Evolutionary conservation across 169 alveolate genomes (phyloP).

Genomic region (Eimeria necatrix): DNA sequence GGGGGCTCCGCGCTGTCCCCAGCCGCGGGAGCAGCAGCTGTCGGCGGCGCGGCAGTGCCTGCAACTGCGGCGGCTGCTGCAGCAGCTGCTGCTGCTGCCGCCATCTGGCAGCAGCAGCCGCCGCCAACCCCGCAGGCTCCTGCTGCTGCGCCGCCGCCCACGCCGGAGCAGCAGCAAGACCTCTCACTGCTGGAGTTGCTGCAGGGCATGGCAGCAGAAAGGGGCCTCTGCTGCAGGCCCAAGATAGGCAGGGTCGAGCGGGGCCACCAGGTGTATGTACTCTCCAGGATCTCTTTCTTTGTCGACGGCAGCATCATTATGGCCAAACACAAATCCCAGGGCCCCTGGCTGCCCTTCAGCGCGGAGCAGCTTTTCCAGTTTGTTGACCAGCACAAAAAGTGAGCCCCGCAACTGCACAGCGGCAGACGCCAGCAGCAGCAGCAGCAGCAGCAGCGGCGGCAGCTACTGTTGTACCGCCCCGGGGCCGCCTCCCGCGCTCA

Average conservation of each 20-base stretch:
- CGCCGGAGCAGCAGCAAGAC: not conserved
- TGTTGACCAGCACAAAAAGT: not conserved
- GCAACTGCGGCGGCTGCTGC: not conserved
- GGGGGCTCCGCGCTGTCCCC: not conserved
- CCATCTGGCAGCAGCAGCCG: not conserved
- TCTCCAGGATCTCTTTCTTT: slow-evolving; percentile 42
- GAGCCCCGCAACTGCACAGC: too few relatives aligned
- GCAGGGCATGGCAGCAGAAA: slow-evolving; percentile 71
- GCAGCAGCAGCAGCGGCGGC: too few relatives aligned
- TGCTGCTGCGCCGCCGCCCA: slow-evolving; percentile 21
- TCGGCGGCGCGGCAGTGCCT: too few relatives aligned
- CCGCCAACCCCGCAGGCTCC: slow-evolving; percentile 12
- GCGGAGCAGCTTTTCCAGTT: not conserved
- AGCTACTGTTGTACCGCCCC: too few relatives aligned
- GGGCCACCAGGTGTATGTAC: slow-evolving; percentile 77
- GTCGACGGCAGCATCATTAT: slow-evolving; percentile 13
- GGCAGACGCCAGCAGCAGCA: too few relatives aligned
- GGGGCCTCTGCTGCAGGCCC: slow-evolving; percentile 64
- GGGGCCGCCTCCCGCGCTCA: too few relatives aligned
- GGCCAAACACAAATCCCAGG: not conserved
- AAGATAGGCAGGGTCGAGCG: slow-evolving; percentile 73
- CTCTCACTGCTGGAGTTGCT: slow-evolving; percentile 32
- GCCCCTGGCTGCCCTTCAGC: not conserved
- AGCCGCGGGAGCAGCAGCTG: not conserved
- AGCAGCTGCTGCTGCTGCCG: not conserved